Evolutionary conservation across 768 basidiomycete species (phyloP), one percentile per base, ranked within the genome.

Genomic region (Tremella mesenterica): DNA sequence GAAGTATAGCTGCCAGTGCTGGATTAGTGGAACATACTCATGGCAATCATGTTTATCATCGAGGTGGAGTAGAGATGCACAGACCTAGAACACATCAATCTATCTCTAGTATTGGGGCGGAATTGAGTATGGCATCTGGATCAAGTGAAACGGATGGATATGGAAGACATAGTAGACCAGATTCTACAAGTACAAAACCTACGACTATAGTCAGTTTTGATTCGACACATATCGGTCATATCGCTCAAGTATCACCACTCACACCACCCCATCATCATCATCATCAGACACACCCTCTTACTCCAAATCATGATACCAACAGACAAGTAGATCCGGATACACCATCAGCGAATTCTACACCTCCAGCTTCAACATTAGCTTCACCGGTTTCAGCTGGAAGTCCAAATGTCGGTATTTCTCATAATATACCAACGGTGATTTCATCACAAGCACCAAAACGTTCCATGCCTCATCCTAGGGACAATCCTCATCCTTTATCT

Each of bases 121-220:
- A 61, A n/a, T 41, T 86, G 62, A 80, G 86, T 14, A 80, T 83
- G 50, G 88, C 86, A 0, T 88, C 89, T 73, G 79, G 81, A 64
- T 87, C 52, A 5, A 13, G 14, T 18, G 51, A 47, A 13, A 45
- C 52, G 28, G 53, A 58, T 30, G 69, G 57, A 3, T 25, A 36
- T 16, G 49, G 53, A 21, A 46, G 47, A 48, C 54, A 39, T 12
- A 58, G 53, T 48, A 23, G 62, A 41, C 56, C 48, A 26, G 64
- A 60, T 51, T 61, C 57, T 25, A 56, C 63, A 0, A 88, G 85
- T 63, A 97, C 92, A 12, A 95, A 95, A 72, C 92, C 90, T 1
- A 97, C 92, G 4, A 97, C 92, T 0, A 74, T 96, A 23, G 77
- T 95, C n/a, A 89, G 86, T 61, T 81, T 93, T 57, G 92, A 96